Percentiles rank a stretch among this genome's conserved stretches.
These are phyloP conservation scores for Ormosia emarginata DNA, from an alignment of 306 rosid genomes.

Conservation along the genomic window DNA sequence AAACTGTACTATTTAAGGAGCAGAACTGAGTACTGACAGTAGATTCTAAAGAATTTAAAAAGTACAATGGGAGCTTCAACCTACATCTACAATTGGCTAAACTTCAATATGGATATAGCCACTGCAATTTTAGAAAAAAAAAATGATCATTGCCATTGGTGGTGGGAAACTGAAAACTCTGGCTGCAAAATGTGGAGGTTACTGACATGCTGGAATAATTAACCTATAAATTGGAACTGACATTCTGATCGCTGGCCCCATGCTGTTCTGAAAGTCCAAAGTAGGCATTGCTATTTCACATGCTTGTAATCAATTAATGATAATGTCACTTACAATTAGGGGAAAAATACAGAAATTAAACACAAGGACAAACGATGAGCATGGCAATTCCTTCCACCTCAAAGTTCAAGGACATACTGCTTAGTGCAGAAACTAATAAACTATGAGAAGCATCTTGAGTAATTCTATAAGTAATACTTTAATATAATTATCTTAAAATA, in stretches of 20 bases:
- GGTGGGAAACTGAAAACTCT: neutral
- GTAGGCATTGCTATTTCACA: constrained; percentile 39
- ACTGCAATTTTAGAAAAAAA: constrained; percentile 35
- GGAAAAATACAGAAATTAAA: neutral
- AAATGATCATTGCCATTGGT: neutral
- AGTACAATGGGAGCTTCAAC: constrained; percentile 57
- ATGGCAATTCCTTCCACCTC: neutral
- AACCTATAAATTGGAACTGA: constrained; percentile 70
- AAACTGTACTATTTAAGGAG: no score
- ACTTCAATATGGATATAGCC: constrained; percentile 41
- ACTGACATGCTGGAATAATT: neutral
- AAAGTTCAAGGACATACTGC: neutral
- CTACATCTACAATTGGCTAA: constrained; percentile 57
- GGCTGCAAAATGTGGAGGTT: neutral
- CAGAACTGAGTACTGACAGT: neutral
- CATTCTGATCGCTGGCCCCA: constrained; percentile 51
- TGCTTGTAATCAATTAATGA: neutral
- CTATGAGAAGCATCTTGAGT: no score
- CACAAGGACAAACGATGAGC: neutral
- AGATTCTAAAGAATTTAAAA: neutral
- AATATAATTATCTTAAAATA: no score
- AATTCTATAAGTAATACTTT: no score
- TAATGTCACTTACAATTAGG: neutral
- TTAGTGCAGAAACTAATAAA: neutral
- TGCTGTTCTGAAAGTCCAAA: neutral